Evolutionary conservation across 2,329 filamentous ascomycete genomes (phyloP).

Genomic region (Epichloe uncinata): DNA sequence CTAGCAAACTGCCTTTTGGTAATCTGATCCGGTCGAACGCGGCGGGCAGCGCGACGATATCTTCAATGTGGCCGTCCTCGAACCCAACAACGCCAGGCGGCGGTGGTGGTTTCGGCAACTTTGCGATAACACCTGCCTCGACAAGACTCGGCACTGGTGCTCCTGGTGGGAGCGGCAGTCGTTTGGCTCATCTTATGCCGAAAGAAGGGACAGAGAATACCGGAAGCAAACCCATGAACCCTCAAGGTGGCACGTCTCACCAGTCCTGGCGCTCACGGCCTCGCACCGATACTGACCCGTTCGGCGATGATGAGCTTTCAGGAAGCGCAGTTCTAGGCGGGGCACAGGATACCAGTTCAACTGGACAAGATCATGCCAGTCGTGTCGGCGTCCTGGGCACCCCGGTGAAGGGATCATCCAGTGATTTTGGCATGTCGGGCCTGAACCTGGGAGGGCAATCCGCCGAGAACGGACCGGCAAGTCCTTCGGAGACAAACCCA

Average conservation of each 20-base stretch:
- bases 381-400: conserved; percentile 35
- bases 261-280: conserved; percentile 46
- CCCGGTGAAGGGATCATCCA: conserved; percentile 38
- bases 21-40: conserved; percentile 42
- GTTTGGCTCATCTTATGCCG: conserved; percentile 71
- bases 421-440: conserved; percentile 51
- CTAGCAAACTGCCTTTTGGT: conserved; percentile 27
- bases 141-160: conserved; percentile 52
- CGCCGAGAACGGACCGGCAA: conserved; percentile 57
- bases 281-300: conserved; percentile 63
- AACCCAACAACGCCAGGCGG: conserved; percentile 52
- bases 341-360: conserved; percentile 52
- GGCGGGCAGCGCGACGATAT: conserved; percentile 31
- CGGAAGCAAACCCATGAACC: conserved; percentile 36
- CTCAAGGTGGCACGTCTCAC: conserved; percentile 24
- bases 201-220: conserved; percentile 63
- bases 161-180: conserved; percentile 62
- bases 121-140: conserved; percentile 51
- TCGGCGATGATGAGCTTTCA: conserved; percentile 51
- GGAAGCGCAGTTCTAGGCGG: conserved; percentile 64
- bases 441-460: conserved; percentile 44
- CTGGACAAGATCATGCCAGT: conserved; percentile 15
- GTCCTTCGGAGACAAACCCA: conserved; percentile 90
- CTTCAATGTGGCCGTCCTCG: conserved; percentile 29
- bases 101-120: conserved; percentile 77